Conservation (phyloP, 2,329 filamentous ascomycete genomes). For the Xylariaceae sp. region DNA sequence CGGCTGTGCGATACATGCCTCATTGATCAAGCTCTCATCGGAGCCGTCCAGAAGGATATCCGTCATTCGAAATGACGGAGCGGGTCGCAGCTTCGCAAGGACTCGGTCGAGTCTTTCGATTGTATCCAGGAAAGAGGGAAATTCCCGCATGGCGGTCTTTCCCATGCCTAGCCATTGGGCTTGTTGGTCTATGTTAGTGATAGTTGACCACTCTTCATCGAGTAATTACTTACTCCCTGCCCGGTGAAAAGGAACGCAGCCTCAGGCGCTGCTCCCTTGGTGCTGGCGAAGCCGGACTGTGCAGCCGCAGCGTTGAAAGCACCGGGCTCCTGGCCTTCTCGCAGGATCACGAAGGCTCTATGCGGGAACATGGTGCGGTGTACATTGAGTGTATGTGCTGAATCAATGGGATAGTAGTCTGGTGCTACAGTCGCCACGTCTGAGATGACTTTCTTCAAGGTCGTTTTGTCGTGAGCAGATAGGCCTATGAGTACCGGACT, state of each 20-base stretch:
- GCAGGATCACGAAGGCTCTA: constrained; percentile 10
- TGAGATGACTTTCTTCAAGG: constrained; percentile 16
- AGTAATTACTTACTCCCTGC: constrained; percentile 13
- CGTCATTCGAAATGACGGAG: constrained; percentile 10
- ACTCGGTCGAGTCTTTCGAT: constrained; percentile 11
- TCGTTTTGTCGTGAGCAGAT: constrained; percentile 17
- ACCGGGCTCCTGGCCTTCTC: constrained; percentile 7
- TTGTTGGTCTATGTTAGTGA: no score
- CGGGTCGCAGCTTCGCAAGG: constrained; percentile 8
- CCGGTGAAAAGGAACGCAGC: constrained; percentile 23
- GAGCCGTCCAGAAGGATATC: constrained; percentile 6
- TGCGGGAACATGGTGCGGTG: constrained; percentile 10
- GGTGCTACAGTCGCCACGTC: constrained; percentile 11
- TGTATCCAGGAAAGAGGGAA: constrained; percentile 5
- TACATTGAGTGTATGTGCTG: constrained; percentile 16
- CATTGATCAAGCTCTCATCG: constrained; percentile 7
- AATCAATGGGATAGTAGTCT: constrained; percentile 14
- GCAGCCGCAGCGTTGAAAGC: constrained; percentile 1
- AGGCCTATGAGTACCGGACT: constrained; percentile 13
- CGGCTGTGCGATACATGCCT: constrained; percentile 23
- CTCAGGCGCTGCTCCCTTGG: constrained; percentile 1
- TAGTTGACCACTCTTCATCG: no score
- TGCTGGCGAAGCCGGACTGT: neutral
- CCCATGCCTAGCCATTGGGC: constrained; percentile 28
- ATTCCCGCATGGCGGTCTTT: constrained; percentile 9